phyloP scores from a whole-genome alignment of 129 eudicot species.

The Glebionis coronaria region DNA sequence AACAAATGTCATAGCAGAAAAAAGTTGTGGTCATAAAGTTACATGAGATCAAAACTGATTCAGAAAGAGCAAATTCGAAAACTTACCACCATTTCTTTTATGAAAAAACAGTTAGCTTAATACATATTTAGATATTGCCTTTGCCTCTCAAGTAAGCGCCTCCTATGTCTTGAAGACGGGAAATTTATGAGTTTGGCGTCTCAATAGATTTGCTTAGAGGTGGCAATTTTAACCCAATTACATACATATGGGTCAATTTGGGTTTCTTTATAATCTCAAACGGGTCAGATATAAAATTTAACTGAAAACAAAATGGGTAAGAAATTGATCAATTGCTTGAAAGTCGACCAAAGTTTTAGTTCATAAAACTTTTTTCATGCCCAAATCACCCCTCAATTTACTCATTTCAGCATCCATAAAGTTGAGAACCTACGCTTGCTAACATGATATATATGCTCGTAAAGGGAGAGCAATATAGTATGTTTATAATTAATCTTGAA shows the following conservation, averaged over 20 bases:
- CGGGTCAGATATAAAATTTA: background rate
- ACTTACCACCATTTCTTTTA: no score
- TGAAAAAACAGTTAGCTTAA: no score
- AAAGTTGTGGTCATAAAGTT: background rate
- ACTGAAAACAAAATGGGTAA: no score
- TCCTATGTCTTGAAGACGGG: background rate
- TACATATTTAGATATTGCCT: no score
- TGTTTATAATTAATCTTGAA: constrained; percentile 4
- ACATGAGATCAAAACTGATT: background rate
- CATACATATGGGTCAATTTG: background rate
- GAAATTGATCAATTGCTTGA: no score
- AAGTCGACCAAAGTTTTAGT: no score
- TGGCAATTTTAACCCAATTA: background rate
- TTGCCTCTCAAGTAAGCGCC: no score
- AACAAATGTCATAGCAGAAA: background rate
- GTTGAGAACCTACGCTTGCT: background rate
- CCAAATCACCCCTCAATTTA: background rate
- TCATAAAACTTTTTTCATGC: no score
- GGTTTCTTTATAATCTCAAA: background rate
- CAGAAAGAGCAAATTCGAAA: no score
- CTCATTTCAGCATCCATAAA: background rate
- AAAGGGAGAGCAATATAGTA: background rate
- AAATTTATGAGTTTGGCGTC: background rate
- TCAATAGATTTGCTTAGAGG: background rate
- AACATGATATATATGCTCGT: background rate